A percentile compares a stretch with the other conserved stretches of the same genome.
Evolutionary conservation across 2,329 filamentous ascomycete species (phyloP).

Genomic region (Pyrenophora graminea): DNA sequence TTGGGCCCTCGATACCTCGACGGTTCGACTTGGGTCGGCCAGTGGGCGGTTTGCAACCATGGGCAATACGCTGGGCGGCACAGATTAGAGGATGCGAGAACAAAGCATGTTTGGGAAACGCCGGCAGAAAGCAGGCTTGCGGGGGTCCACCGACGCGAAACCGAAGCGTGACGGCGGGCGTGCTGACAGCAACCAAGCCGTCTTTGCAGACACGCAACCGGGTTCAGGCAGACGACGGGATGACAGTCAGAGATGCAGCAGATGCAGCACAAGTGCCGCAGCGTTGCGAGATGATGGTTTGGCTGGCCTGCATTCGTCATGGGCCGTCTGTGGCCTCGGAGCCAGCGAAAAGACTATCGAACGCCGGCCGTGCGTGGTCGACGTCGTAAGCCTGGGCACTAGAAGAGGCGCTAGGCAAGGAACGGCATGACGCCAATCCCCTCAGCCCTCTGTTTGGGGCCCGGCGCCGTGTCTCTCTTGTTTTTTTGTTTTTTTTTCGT

Average conservation of each 20-base stretch:
- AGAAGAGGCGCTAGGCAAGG: constrained; percentile 21
- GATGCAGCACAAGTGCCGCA: background rate
- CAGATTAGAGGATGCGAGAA: constrained; percentile 21
- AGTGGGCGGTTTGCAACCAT: too few species aligned
- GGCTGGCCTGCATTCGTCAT: constrained; percentile 41
- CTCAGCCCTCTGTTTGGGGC: constrained; percentile 36
- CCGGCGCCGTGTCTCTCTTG: constrained; percentile 26
- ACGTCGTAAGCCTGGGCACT: constrained; percentile 40
- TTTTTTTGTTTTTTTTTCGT: too few species aligned
- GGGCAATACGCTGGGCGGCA: background rate
- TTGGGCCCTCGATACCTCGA: constrained; percentile 30
- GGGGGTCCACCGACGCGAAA: constrained; percentile 38
- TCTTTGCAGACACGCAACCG: constrained; percentile 20
- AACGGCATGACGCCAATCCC: constrained; percentile 21
- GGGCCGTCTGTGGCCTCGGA: constrained; percentile 17
- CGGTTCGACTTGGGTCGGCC: too few species aligned
- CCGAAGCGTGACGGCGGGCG: constrained; percentile 38
- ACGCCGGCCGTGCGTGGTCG: constrained; percentile 42
- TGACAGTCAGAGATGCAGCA: constrained; percentile 34
- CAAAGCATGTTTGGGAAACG: constrained; percentile 12
- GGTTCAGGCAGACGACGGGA: constrained; percentile 35
- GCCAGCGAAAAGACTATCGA: constrained; percentile 41
- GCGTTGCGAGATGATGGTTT: constrained; percentile 41
- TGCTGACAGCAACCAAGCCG: constrained; percentile 20
- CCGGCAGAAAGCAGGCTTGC: constrained; percentile 6